phyloP scores from a whole-genome alignment of 2,329 filamentous ascomycete genomes.

The Arthrobotrys megalospora region DNA sequence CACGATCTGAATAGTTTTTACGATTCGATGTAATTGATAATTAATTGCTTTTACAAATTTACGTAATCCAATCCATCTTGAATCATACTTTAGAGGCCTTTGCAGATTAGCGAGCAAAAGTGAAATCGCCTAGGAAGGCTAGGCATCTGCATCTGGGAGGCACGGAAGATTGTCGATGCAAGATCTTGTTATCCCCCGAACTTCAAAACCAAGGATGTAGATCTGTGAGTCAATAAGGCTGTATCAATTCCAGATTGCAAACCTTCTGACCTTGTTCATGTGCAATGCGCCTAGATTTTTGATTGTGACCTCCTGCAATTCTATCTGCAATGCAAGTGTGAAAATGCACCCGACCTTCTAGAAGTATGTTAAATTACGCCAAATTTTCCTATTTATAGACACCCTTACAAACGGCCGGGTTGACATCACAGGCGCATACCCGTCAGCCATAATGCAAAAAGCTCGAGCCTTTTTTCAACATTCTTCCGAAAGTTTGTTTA shows the following conservation, averaged over 20 bases:
- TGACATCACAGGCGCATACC: not conserved
- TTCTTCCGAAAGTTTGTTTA: not conserved
- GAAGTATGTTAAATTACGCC: not conserved
- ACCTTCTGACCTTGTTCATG: no score
- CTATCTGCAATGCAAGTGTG: not conserved
- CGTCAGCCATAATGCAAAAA: not conserved
- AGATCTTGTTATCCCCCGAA: no score
- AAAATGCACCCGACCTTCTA: not conserved
- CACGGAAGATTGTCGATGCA: not conserved
- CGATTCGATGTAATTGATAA: not conserved
- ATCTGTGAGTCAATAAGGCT: no score
- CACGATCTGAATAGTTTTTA: not conserved
- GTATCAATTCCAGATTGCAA: no score
- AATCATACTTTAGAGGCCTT: not conserved
- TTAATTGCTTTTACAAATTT: not conserved
- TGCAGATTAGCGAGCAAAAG: not conserved
- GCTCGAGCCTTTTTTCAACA: not conserved
- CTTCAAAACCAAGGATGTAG: no score
- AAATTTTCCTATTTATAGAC: not conserved
- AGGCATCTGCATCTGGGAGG: not conserved
- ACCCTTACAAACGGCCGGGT: not conserved
- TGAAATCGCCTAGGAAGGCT: not conserved
- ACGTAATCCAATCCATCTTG: not conserved
- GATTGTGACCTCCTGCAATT: not conserved
- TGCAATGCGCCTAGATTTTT: not conserved